Evolutionary conservation across 2,329 filamentous ascomycete species (phyloP), one percentile per base, ranked within the genome.

Genomic region (Ilyonectria robusta): DNA sequence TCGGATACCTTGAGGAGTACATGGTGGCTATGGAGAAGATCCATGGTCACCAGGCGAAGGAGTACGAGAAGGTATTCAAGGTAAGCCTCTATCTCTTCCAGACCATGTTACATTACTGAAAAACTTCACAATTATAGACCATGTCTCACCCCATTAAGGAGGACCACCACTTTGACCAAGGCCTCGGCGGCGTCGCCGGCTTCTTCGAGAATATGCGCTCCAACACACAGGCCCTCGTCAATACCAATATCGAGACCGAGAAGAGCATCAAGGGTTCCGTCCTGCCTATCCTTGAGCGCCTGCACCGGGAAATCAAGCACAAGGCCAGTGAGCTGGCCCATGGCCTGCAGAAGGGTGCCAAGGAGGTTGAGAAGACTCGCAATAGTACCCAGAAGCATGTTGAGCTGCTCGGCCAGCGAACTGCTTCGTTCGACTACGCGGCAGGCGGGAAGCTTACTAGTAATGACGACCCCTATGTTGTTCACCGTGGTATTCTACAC

Each of bases 271-370:
- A 95, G 82, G 92, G 91, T 66, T 91, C 91, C 15, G 93, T 98
- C 33, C 86, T 97, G 19, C 95, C 95, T 42, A 91, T 95, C 70
- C 91, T 99, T 77, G 94, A 97, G 75, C 92, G 94, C 59, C 86
- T 99, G 55, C 95, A 98, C 84, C 92, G 94, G 80, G 96, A 98
- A 81, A 96, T 99, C 86, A 99, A 98, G 88, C 91, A 93, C 84
- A 98, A 98, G 85, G 87, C 89, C 70, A 98, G 98, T 85, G 95
- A 98, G 82, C 88, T 99, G 57, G 87, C 89, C 48, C 87, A 90
- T 68, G 95, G 95, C 9, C 94, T 93, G 23, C 88, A 91, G 68
- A 97, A 97, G 85, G 89, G 91, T 17, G 90, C 93, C 72, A 99
- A 98, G 84, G 90, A 94, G 57, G 94, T 99, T 23, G 94, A 97